Evolutionary conservation across 2,329 filamentous ascomycete genomes (phyloP).

Genomic region (Scedosporium dehoogii): DNA sequence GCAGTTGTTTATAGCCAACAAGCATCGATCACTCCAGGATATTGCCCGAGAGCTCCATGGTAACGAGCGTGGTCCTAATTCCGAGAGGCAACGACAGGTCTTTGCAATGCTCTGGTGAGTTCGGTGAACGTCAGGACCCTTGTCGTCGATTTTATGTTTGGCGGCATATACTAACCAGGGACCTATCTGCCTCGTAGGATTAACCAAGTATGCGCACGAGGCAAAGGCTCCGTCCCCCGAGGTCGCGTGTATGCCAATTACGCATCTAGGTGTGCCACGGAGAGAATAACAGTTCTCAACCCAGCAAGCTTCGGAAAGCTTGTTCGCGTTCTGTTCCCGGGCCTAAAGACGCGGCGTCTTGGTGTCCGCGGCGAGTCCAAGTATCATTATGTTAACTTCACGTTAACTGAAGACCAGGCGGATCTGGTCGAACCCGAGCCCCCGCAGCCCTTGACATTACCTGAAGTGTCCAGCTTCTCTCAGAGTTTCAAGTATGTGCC

Average conservation of each 20-base stretch:
- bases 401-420: constrained; percentile 45
- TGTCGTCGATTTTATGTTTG: background rate
- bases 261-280: constrained; percentile 81
- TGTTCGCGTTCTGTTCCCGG: constrained; percentile 90
- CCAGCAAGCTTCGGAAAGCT: constrained; percentile 97
- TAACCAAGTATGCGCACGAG: constrained; percentile 59
- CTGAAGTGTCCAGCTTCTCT: constrained; percentile 35
- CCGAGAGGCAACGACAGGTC: constrained; percentile 73
- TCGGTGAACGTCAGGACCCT: background rate
- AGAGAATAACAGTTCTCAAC: constrained; percentile 89
- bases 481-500: constrained; percentile 40
- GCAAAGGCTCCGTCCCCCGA: constrained; percentile 78
- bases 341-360: constrained; percentile 81
- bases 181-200: constrained; percentile 43
- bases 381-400: constrained; percentile 81
- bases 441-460: constrained; percentile 36
- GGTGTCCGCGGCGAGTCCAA: constrained; percentile 96
- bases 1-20: constrained; percentile 61
- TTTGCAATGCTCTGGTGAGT: constrained; percentile 83
- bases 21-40: constrained; percentile 56
- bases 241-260: constrained; percentile 95
- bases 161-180: background rate
- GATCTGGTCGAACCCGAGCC: constrained; percentile 34
- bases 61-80: constrained; percentile 70
- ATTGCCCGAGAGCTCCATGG: constrained; percentile 68